Percentiles rank a stretch among this genome's conserved stretches.
These are phyloP conservation scores for Alternaria sp. DNA, from an alignment of 2,329 filamentous ascomycete species.

Conservation along the genomic window DNA sequence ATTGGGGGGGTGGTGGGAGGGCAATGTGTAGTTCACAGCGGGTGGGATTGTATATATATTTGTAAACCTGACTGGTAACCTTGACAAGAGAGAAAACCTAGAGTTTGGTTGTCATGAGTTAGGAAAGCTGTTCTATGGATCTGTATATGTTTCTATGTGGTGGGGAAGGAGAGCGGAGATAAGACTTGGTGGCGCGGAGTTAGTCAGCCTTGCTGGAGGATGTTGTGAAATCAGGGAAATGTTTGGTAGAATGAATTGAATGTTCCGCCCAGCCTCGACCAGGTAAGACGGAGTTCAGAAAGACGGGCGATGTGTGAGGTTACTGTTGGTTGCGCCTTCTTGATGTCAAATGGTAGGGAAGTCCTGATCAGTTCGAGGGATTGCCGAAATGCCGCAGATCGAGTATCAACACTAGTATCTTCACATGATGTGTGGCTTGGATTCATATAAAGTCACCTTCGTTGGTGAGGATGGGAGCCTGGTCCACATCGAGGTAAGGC, in stretches of 20 bases:
- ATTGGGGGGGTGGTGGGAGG: neutral
- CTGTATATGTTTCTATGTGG: neutral
- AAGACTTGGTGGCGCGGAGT: slow-evolving; percentile 9
- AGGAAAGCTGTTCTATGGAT: neutral
- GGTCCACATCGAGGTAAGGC: neutral
- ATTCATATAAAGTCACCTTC: neutral
- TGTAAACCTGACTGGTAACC: neutral
- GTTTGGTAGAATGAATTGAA: neutral
- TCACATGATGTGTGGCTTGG: neutral
- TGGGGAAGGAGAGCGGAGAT: slow-evolving; percentile 8
- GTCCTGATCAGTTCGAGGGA: neutral
- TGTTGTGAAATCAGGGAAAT: neutral
- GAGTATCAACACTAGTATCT: neutral
- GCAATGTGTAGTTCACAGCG: fast-evolving
- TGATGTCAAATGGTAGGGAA: neutral
- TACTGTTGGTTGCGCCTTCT: neutral
- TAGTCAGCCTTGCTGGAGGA: slow-evolving; percentile 5
- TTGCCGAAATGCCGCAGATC: fast-evolving
- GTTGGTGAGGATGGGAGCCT: neutral
- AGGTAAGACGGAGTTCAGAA: neutral
- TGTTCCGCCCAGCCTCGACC: fast-evolving
- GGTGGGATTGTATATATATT: neutral
- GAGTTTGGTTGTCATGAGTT: neutral
- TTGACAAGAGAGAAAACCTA: too few species aligned
- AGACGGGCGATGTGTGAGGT: neutral